Evolutionary conservation across 768 basidiomycete species (phyloP).

Genomic region (Serendipita sp.): DNA sequence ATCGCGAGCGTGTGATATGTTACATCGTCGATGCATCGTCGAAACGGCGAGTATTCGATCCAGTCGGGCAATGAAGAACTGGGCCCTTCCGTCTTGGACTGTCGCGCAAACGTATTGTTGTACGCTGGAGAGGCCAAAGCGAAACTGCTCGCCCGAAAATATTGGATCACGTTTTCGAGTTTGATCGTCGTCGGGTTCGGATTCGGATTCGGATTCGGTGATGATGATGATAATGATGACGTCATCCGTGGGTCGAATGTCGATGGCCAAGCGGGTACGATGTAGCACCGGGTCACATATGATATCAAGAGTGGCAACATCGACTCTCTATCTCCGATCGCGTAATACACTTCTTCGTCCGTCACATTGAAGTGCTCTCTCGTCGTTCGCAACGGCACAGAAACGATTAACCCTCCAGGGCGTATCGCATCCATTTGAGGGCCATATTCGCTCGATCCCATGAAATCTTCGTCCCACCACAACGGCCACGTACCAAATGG

Average conservation of each 20-base stretch:
- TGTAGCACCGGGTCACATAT: background rate
- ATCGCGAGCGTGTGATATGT: background rate
- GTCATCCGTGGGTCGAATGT: background rate
- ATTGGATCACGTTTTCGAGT: conserved; percentile 7
- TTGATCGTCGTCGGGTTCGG: background rate
- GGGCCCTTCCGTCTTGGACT: background rate
- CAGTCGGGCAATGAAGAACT: background rate
- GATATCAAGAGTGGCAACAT: background rate
- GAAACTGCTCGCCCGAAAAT: conserved; percentile 10
- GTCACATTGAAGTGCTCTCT: background rate
- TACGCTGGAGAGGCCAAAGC: conserved; percentile 8
- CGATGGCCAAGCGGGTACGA: background rate
- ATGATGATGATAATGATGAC: too few species aligned
- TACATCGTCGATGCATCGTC: background rate
- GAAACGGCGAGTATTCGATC: background rate
- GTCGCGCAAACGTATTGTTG: conserved; percentile 7
- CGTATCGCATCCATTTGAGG: background rate
- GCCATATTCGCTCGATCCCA: background rate
- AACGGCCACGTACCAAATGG: conserved; percentile 1
- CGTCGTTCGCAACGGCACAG: background rate
- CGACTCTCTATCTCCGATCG: background rate
- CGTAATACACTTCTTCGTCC: background rate
- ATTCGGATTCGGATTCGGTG: too few species aligned
- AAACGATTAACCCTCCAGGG: background rate
- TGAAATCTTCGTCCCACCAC: background rate